Base-by-base conservation (phyloP, 768 basidiomycete genomes). In the Lenzites betulinus region DNA sequence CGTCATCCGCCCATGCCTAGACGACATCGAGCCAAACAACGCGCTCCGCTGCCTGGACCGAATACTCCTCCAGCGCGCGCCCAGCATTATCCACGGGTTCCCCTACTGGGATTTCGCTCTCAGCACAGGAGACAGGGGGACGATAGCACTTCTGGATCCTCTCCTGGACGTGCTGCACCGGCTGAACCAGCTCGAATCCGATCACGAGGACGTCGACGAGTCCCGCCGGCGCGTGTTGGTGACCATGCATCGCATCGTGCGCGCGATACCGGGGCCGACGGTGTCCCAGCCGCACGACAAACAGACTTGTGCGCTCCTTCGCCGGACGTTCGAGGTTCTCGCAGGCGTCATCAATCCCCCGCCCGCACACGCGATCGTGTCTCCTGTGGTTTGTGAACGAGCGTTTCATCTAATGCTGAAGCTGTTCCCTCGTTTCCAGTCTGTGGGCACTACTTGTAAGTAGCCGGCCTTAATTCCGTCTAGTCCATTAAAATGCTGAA, bases 371-470 rank as follows among this genome's bases (percentile, higher is more conserved):
- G 28, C 42, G 8, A 20, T 55, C 0, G 44, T 36, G 0, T 38
- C 52, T 44, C n/a, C n/a, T n/a, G n/a, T n/a, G n/a, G 30, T 62
- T 13, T 51, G 49, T 22, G 60, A 62, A 49, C 60, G 60, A 0
- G 51, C 60, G 26, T 57, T 62, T 38, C 56, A 62, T 16, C 20
- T 62, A 3, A 62, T 62, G 60, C 51, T 52, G 36, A 62, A 62
- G 51, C 26, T 62, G 25, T 62, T 62, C 23, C 55, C 60, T 20
- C 43, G 60, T 7, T 62, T 62, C 51, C 60, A 62, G 16, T 50
- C 50, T 12, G 50, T 62, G 1, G 60, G 60, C 1, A 54, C 60
- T 3, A 43, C 44, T 12, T 52, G 60, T 62, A 39, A 54, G 60
- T n/a, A n/a, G n/a, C n/a, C n/a, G n/a, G n/a, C n/a, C n/a, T n/a